These are phyloP conservation scores for Phytopythium aichiense DNA, from an alignment of 352 stramenopile species.

Conservation along the genomic window DNA sequence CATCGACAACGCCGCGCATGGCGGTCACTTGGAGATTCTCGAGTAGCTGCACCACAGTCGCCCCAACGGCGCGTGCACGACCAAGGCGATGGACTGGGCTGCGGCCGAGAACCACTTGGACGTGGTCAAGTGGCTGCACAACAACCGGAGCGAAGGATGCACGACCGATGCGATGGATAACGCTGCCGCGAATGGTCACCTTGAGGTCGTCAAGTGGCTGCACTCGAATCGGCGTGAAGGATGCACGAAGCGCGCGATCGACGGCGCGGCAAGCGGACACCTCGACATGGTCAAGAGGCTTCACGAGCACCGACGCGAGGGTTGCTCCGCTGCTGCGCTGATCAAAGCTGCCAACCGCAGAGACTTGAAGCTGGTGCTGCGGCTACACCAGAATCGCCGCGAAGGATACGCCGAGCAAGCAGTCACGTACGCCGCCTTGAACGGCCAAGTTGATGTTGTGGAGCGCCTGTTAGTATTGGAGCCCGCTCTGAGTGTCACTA, in stretches of 20 bases:
- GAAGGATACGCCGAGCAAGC: neutral
- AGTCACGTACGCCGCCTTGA: too few species aligned
- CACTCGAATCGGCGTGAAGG: neutral
- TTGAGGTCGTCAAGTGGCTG: neutral
- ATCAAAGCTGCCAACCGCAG: neutral
- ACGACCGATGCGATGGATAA: neutral
- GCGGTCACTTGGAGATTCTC: neutral
- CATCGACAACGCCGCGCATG: neutral
- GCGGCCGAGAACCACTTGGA: neutral
- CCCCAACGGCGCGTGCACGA: neutral
- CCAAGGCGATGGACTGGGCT: neutral
- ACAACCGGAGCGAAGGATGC: neutral
- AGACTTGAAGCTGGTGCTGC: neutral
- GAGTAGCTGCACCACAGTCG: neutral
- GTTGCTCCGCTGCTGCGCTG: neutral
- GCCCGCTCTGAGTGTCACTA: neutral
- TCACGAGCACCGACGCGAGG: neutral
- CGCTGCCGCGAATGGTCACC: neutral
- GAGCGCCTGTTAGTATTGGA: neutral
- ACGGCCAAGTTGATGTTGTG: slow-evolving; percentile 7
- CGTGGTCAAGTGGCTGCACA: neutral
- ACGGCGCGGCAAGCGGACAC: neutral
- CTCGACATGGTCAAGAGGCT: neutral
- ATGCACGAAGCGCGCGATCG: neutral
- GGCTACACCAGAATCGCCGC: neutral